Base-by-base conservation (phyloP, 2,329 filamentous ascomycete genomes). In the Albophoma yamanashiensis region DNA sequence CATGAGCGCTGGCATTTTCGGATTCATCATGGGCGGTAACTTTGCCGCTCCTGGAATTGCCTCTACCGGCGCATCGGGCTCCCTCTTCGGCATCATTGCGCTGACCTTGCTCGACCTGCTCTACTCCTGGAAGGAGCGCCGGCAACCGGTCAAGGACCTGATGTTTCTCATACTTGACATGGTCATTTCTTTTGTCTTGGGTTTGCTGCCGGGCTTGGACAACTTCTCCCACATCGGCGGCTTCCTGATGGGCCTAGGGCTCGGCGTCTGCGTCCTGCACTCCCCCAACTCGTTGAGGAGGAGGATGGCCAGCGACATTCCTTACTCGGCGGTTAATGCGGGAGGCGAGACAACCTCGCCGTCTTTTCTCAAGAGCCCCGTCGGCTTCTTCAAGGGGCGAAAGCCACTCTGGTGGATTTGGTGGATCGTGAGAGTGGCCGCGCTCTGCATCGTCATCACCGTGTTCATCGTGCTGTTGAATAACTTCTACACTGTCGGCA, bases 161-260 rank as follows among this genome's bases (percentile, higher is more conserved):
- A 77, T 90, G 58, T 96, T 95, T 73, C 89, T 97, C 71, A 63
- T 92, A 55, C 75, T 97, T 60, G 92, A 97, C 68, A 85, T 97
- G 63, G 78, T 87, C 65, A 92, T 99, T 65, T 91, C 92, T 0
- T 97, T 99, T 70, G 91, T 94, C 20, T 82, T 99, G 2, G 94
- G 94, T 40, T 82, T 99, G 4, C 81, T 99, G 1, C 94, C 94
- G 0, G 93, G 92, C 11, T 76, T 99, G 55, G 94, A 99, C 78
- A 99, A 99, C 74, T 99, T 97, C 73, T 90, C 91, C 20, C 94
- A 99, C 67, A 97, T 99, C 63, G 94, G 94, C 59, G 94, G 94
- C 2, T 97, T 97, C 73, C 75, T 96, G 57, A 96, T 96, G 86
- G 94, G 94, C 1, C 76, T 99, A 8, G 88, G 88, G 0, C 83